Conservation (phyloP, 306 rosid species). For the Sphenostylis stenocarpa region DNA sequence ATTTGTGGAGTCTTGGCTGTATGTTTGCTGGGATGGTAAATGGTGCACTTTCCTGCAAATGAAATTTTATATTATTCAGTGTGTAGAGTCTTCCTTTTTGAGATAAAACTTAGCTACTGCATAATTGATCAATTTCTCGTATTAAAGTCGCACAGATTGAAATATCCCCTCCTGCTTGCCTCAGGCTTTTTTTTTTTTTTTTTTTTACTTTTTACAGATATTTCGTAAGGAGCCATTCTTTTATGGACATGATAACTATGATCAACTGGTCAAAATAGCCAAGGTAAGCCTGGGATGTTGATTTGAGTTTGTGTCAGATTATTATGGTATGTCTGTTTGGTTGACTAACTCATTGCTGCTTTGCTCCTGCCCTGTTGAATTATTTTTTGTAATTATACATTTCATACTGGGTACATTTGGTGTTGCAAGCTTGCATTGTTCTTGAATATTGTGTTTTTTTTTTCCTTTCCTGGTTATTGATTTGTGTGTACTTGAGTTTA, state of each 20-base stretch:
- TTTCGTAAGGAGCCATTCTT: constrained; percentile 98
- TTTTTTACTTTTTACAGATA: constrained; percentile 54
- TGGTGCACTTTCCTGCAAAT: neutral
- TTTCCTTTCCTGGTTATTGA: neutral
- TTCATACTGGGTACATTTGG: neutral
- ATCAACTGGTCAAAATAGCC: constrained; percentile 91
- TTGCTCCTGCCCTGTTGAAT: neutral
- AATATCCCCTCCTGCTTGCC: constrained; percentile 44
- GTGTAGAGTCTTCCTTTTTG: constrained; percentile 2
- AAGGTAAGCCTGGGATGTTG: constrained; percentile 49
- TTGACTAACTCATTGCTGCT: constrained; percentile 6
- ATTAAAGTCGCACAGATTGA: constrained; percentile 19
- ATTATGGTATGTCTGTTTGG: constrained; percentile 28
- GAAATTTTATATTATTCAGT: neutral
- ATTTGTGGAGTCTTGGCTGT: constrained; percentile 96
- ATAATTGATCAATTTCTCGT: constrained; percentile 8
- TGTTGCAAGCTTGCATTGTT: neutral
- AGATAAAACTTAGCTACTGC: neutral
- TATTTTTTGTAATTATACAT: neutral
- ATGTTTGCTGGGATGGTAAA: constrained; percentile 98
- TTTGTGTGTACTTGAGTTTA: constrained; percentile 5
- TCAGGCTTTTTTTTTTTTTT: constrained; percentile 41
- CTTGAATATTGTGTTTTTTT: neutral
- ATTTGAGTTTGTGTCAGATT: constrained; percentile 16
- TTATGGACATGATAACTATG: constrained; percentile 91